Evolutionary conservation across 371 early-diverging fungal genomes (phyloP), one percentile per base, ranked within the genome.

Genomic region (Haplosporangium sp.): DNA sequence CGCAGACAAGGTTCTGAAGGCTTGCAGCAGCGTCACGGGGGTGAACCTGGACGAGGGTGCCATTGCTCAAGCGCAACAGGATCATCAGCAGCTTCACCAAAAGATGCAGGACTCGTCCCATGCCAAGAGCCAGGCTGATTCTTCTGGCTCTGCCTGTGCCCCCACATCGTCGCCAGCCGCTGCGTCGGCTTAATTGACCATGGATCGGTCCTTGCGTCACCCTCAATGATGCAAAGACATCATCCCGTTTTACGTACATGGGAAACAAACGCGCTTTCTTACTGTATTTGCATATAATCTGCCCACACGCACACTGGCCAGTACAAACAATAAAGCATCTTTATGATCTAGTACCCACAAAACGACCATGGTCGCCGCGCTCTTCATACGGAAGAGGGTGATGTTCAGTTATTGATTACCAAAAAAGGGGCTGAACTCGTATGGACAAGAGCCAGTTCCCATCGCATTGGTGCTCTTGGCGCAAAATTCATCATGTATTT

Each of bases 1-100:
- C 6, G 62, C 64, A n/a, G 72, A 72, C 60, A 55, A 57, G 13
- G 79, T 79, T 37, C 59, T 79, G n/a, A 62, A 60, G 42, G 69
- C 73, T 8, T 67, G 68, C 59, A 72, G 79, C 50, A 67, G 52
- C 8, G 64, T 71, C 57, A 59, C 73, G 16, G 73, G 73, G 6
- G 73, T 79, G 16, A 7, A 48, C 0, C 18, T 79, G 45, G 48
- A 14, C 59, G 51, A 55, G 36, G 64, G 55, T 0, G 54, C 61
- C 18, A 42, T 61, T 14, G 23, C 45, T 13, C 55, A 79, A 40
- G 79, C 79, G 2, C 55, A 64, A 23, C 20, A 65, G 48, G 65
- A 72, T 5, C 73, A 67, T n/a, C 60, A 55, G 13, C 40, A 55
- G 13, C 64, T 72, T 1, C 61, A 72, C 21, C 48, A 72, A 11